Evolutionary conservation across 306 rosid species (phyloP), one percentile per base, ranked within the genome.

Genomic region (Cucurbita pepo): DNA sequence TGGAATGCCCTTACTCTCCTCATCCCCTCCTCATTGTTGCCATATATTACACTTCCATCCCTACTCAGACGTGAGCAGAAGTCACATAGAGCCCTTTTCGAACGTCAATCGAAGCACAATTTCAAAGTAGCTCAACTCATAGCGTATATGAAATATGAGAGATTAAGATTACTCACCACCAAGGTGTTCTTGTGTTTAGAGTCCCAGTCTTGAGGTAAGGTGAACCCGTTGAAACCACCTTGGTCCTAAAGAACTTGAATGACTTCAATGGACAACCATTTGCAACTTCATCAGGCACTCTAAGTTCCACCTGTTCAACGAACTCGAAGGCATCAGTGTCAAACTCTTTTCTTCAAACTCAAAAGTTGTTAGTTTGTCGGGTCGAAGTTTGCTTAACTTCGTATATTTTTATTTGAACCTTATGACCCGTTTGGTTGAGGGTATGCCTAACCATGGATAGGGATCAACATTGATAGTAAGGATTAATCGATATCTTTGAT

Each of bases 11-110:
- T 86, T 57, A 88, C 96, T 82, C 86, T 86, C 52, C 13, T 63
- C 90, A 86, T 79, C 19, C 88, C 90, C 37, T 76, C 82, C 38
- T 77, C 40, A 56, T 86, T 56, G 60, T 85, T 90, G 70, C 96
- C 96, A 82, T 90, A 82, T 15, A 84, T 72, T 69, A 86, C 96
- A n/a, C 96, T 88, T 41, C 95, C 96, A 82, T 90, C 96, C 96
- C 95, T 88, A 61, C 18, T 63, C 80, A 82, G 21, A 69, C 40
- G 37, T 37, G 51, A 34, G 47, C 48, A 71, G 62, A 71, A 71
- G 18, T 25, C 45, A 25, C 25, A 25, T 25, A 25, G 25, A 25
- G 25, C 1, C 52, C 14, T 47, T 45, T 67, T 7, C 18, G 12
- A 47, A 13, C 19, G 13, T 22, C 13, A 47, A 69, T 47, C 44